Percentiles rank a stretch among this genome's conserved stretches.
Evolutionary conservation across 192 early-diverging fungal species (phyloP).

Genomic region (Coemansia sp.): DNA sequence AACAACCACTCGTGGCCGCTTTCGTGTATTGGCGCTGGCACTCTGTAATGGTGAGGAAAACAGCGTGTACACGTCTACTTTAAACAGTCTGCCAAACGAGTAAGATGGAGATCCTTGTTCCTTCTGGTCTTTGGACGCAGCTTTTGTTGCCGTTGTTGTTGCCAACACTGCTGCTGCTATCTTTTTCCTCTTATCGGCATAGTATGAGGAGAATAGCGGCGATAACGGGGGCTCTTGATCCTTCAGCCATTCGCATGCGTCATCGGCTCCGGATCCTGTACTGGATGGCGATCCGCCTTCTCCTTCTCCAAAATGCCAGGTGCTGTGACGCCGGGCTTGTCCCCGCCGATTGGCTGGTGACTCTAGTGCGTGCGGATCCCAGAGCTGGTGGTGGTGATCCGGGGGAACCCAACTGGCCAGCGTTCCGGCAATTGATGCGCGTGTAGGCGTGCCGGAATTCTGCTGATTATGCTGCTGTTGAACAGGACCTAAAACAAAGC

Average conservation of each 20-base stretch:
- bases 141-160: not conserved
- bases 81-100: conserved; percentile 15
- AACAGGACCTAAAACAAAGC: too few relatives aligned
- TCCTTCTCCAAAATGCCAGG: not conserved
- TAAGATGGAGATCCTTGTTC: not conserved
- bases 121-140: not conserved
- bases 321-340: conserved; percentile 3
- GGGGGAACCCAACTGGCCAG: conserved; percentile 17
- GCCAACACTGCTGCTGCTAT: too few relatives aligned
- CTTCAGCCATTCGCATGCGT: conserved; percentile 34
- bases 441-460: conserved; percentile 6
- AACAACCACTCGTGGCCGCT: conserved; percentile 15
- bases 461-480: conserved; percentile 3
- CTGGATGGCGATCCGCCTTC: not conserved
- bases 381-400: not conserved
- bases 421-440: conserved; percentile 27
- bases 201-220: conserved; percentile 39
- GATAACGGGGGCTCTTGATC: conserved; percentile 46
- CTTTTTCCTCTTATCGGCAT: not conserved
- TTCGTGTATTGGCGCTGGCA: not conserved
- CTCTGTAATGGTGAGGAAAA: conserved; percentile 22
- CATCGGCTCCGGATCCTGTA: not conserved
- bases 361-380: not conserved
- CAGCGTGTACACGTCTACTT: conserved; percentile 36
- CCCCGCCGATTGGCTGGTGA: not conserved